These are phyloP conservation scores for Podaxis sp. DNA, from an alignment of 768 basidiomycete genomes.

Conservation along the genomic window DNA sequence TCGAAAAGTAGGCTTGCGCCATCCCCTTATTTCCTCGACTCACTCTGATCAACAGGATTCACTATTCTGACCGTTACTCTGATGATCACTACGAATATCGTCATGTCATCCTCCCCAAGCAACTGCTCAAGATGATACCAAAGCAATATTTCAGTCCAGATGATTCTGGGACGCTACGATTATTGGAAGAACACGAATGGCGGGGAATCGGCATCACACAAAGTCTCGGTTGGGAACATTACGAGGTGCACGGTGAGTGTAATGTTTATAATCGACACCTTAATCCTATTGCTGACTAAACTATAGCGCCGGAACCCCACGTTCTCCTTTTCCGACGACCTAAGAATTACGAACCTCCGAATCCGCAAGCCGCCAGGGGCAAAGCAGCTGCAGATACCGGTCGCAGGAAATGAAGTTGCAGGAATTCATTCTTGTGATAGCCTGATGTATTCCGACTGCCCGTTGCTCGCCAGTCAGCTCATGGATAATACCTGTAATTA, in stretches of 20 bases:
- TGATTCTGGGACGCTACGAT: constrained; percentile 71
- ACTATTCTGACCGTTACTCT: constrained; percentile 89
- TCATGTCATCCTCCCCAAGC: constrained; percentile 96
- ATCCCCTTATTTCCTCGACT: constrained; percentile 19
- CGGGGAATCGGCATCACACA: constrained; percentile 95
- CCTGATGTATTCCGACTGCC: neutral
- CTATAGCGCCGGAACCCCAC: constrained; percentile 85
- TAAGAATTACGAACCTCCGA: constrained; percentile 62
- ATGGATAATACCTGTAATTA: constrained; percentile 1
- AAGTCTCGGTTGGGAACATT: constrained; percentile 96
- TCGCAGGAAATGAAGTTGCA: constrained; percentile 33
- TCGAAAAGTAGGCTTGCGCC: constrained; percentile 57
- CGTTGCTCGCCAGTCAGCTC: neutral
- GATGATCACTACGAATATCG: constrained; percentile 95
- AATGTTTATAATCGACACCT: neutral
- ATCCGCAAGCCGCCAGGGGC: constrained; percentile 43
- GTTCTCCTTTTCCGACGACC: constrained; percentile 89
- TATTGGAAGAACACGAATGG: constrained; percentile 90
- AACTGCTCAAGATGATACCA: constrained; percentile 90
- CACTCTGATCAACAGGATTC: constrained; percentile 54
- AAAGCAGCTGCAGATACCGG: constrained; percentile 18
- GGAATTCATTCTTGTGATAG: neutral
- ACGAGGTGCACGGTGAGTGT: constrained; percentile 89
- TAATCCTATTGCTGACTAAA: constrained; percentile 1
- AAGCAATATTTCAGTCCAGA: constrained; percentile 81